Base-by-base conservation (phyloP, 192 early-diverging fungal genomes). In the Backusella macrospora region DNA sequence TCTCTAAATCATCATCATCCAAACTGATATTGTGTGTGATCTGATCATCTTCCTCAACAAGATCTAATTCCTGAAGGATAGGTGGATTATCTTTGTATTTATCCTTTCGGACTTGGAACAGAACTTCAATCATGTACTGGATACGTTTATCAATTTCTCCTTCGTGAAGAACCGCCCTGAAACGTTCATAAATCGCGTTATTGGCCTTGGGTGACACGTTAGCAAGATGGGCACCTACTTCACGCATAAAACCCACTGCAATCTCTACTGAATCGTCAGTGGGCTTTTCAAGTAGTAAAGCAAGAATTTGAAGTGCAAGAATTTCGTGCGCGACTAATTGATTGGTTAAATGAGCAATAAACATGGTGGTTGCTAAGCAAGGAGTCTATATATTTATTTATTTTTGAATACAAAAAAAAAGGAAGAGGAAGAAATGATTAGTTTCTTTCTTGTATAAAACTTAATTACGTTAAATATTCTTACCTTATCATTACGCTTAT, bases 181-280 rank as follows among this genome's bases (percentile, higher is more conserved):
- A 94, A 6, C 96, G 89, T 73, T 98, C 96, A 82, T 95, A 98
- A 26, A 97, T 90, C 21, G 90, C 91, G 73, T 93, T 92, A 63
- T 90, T 90, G 3, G 93, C 92, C 16, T 84, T 85, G 5, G 94
- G 87, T 4, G 91, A 87, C 10, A 91, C 90, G 29, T 93, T 92
- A n/a, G 90, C 82, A 39, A 99, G 76, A 76, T 92, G 91, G 4
- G 94, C 89, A 29, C 97, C 97, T 40, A 90, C 88, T 71, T 96
- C 94, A 38, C 92, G 89, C 87, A 95, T 93, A 79, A 98, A 96
- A 0, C 94, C 93, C 18, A 99, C 95, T 13, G 95, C 96, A 42
- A 98, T 93, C 73, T 98, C 96, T 2, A 99, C 95, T 46, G 96
- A 96, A 79, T 99, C 96, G 68, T 96, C 93, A 1, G 97, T 99